phyloP scores from a whole-genome alignment of 495 filamentous ascomycete species.

The Trichoderma asperelloides region DNA sequence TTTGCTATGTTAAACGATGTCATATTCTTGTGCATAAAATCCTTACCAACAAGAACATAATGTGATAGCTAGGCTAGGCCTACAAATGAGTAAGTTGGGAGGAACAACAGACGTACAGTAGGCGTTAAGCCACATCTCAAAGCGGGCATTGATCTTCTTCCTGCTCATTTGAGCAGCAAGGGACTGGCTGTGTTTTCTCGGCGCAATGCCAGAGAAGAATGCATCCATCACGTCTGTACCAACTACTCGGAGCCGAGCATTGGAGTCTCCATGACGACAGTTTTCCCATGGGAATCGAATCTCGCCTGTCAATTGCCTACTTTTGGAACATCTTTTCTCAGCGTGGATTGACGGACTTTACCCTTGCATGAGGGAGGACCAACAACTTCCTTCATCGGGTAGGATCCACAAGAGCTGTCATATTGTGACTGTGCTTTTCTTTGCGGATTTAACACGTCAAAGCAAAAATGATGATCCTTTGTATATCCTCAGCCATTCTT shows the following conservation, averaged over 20 bases:
- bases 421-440: neutral
- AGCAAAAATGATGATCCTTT: neutral
- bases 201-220: neutral
- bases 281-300: neutral
- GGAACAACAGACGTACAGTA: no score
- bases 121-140: neutral
- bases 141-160: neutral
- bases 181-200: neutral
- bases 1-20: neutral
- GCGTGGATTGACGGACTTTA: neutral
- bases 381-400: neutral
- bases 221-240: neutral
- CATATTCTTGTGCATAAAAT: neutral
- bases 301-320: neutral
- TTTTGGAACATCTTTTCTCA: neutral
- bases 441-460: neutral
- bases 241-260: neutral
- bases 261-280: neutral
- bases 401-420: neutral
- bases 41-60: no score
- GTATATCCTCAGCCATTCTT: neutral
- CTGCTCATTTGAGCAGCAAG: no score
- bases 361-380: neutral
- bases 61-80: no score
- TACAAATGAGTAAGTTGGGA: neutral